Percentiles rank a stretch among this genome's conserved stretches.
These are phyloP conservation scores for Benincasa hispida DNA, from an alignment of 306 rosid species.

Conservation along the genomic window DNA sequence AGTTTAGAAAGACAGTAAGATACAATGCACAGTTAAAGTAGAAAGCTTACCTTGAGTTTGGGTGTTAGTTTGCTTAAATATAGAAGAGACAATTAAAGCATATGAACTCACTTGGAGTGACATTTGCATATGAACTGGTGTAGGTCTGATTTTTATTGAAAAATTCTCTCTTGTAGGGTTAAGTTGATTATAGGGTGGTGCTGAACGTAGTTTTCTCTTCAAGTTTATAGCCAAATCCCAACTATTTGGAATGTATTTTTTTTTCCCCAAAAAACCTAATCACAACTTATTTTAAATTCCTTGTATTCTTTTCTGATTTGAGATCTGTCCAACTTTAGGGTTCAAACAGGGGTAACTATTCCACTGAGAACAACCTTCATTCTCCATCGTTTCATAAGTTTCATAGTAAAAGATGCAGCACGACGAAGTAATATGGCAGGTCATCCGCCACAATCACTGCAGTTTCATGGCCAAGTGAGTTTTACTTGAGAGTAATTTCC, in stretches of 20 bases:
- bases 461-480: constrained; percentile 42
- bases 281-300: too few species aligned
- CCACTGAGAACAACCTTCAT: background rate
- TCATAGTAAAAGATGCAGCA: constrained; percentile 20
- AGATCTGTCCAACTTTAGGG: background rate
- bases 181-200: background rate
- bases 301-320: background rate
- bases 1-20: background rate
- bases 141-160: too few species aligned
- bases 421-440: constrained; percentile 37
- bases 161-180: background rate
- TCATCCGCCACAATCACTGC: constrained; percentile 39
- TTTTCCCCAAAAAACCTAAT: too few species aligned
- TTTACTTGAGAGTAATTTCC: background rate
- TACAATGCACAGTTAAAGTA: too few species aligned
- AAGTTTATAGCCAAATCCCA: too few species aligned
- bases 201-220: too few species aligned
- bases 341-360: background rate
- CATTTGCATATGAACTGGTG: background rate
- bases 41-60: too few species aligned
- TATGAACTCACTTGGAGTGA: background rate
- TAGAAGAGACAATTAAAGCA: background rate
- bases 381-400: background rate
- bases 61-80: background rate
- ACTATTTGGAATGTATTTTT: too few species aligned